Evolutionary conservation across 2,329 filamentous ascomycete genomes (phyloP).

Genomic region (Colletotrichum sp.): DNA sequence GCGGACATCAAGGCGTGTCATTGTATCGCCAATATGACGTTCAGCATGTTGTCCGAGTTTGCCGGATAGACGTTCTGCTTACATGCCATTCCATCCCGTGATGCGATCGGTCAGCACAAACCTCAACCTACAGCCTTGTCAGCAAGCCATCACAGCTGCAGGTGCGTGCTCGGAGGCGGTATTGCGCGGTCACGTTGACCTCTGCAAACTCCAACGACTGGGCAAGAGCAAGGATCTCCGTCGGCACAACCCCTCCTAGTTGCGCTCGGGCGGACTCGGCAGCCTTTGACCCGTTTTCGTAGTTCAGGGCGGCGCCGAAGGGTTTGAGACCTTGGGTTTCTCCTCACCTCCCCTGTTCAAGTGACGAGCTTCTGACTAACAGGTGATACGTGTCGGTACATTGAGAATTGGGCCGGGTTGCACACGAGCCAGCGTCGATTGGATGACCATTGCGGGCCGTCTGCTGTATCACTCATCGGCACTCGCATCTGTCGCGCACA

Average conservation of each 20-base stretch:
- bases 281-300: conserved; percentile 32
- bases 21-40: not conserved
- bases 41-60: not conserved
- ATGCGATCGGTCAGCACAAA: not conserved
- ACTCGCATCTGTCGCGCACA: conserved; percentile 12
- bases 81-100: not conserved
- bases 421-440: not conserved
- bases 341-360: not conserved
- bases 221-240: not conserved
- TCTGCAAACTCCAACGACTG: not conserved
- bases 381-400: not conserved
- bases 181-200: conserved; percentile 3
- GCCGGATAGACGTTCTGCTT: not conserved
- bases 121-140: conserved; percentile 1
- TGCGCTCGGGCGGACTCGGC: conserved; percentile 4
- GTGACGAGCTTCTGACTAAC: conserved; percentile 7
- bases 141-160: not conserved
- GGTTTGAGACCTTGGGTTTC: conserved; percentile 40
- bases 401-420: not conserved
- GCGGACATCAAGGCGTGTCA: not conserved
- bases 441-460: not conserved
- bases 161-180: not conserved
- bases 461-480: not conserved
- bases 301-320: conserved; percentile 32
- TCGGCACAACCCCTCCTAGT: not conserved